Evolutionary conservation across 2,329 filamentous ascomycete genomes (phyloP), one percentile per base, ranked within the genome.

Genomic region (Curvularia sp.): DNA sequence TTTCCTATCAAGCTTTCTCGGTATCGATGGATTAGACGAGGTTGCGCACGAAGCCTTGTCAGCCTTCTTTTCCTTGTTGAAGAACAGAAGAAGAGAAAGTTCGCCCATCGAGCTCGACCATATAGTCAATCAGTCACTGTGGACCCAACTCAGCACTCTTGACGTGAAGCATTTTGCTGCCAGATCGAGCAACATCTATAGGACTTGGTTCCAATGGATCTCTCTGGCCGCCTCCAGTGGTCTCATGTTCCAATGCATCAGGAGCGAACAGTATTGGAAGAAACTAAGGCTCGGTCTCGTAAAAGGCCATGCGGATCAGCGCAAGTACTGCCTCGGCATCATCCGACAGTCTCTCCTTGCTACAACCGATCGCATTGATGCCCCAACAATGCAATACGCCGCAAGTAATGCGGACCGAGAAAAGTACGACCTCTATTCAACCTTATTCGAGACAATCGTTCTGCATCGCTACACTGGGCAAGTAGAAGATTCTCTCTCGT

Each of bases 401-500:
- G 43, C 72, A 15, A 58, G 66, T 39, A 28, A 42, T 7, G 21
- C 48, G 2, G 73, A 73, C 46, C 41, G 68, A 18, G 59, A 59
- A 18, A 75, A 79, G 27, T 83, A 81, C 59, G 73, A 77, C 6
- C 76, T 76, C 30, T 83, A 77, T 53, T 78, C 77, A 41, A 77
- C 75, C 4, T 68, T 83, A 1, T 83, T 80, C 57, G 80, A 83
- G 55, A 82, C 77, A 0, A 78, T 83, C 15, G 76, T 82, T 7
- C 73, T 83, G 19, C 79, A 80, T 38, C 76, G 81, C 23, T 83
- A 83, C 59, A 63, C 79, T 41, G 83, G 83, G 56, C 81, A 83
- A 57, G 77, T 82, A 2, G 66, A 80, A 34, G 80, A 79, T 21
- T 81, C 79, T 49, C 70, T 82, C 28, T 66, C 72, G 18, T 80